Percentiles rank a stretch among this genome's conserved stretches.
Evolutionary conservation across 2,329 filamentous ascomycete species (phyloP).

Genomic region (Cladosporium halotolerans): DNA sequence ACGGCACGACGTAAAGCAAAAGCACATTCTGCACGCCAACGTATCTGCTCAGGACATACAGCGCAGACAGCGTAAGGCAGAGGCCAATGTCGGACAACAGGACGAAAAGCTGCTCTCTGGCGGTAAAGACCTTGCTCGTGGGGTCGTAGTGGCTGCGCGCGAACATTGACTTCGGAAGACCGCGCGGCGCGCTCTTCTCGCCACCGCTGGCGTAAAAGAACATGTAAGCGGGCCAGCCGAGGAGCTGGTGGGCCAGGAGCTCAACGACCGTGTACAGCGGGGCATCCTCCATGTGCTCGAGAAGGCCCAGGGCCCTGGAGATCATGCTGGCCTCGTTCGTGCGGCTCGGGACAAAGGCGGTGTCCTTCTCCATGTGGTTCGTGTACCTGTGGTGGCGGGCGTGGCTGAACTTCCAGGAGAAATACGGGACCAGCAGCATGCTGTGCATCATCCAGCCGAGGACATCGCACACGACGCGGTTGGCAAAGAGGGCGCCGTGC

Average conservation of each 20-base stretch:
- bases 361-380: constrained; percentile 28
- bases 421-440: constrained; percentile 61
- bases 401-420: constrained; percentile 67
- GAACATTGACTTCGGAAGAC: constrained; percentile 37
- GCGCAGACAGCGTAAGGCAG: constrained; percentile 42
- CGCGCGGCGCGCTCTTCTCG: not conserved
- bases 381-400: constrained; percentile 64
- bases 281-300: constrained; percentile 23
- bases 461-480: constrained; percentile 52
- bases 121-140: constrained; percentile 50
- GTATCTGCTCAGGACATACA: constrained; percentile 41
- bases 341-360: constrained; percentile 32
- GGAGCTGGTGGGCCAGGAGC: constrained; percentile 22
- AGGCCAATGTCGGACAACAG: constrained; percentile 56
- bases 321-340: constrained; percentile 10
- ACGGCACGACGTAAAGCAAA: constrained; percentile 50
- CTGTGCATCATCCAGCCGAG: constrained; percentile 62
- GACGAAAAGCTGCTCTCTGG: constrained; percentile 42
- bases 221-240: constrained; percentile 27
- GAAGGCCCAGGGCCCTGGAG: constrained; percentile 11
- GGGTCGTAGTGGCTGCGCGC: constrained; percentile 57
- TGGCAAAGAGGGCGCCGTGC: constrained; percentile 60
- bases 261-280: constrained; percentile 18
- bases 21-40: constrained; percentile 7
- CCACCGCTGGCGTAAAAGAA: constrained; percentile 21